Base-by-base conservation (phyloP, 805 yeast genomes). In the Starmera caribaea region DNA sequence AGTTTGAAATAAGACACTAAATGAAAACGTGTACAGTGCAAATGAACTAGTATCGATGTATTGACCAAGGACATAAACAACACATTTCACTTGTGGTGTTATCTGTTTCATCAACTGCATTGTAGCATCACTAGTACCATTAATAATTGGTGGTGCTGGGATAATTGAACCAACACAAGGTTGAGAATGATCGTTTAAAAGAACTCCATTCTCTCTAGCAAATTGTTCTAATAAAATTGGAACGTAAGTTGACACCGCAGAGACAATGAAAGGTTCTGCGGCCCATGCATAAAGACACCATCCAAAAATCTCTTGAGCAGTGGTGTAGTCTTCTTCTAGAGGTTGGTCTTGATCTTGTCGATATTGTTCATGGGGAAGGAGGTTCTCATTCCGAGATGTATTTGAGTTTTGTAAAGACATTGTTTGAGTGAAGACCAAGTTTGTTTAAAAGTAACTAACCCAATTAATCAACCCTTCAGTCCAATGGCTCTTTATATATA, bases 201-300 rank as follows among this genome's bases (percentile, higher is more conserved):
- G 54, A 8, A 84, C 90, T 21, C 87, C 90, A 53, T 79, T 82
- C 34, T 71, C 74, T 16, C 88, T 66, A 0, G 89, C 94, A 43
- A 79, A 69, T 48, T 79, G 81, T 45, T 83, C 88, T 27, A 83
- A 59, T 7, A 83, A 56, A 14, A 84, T 58, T 0, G 92, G 92
- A 6, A 83, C 80, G 54, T 81, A 84, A 0, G 90, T 81, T 0
- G 89, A 81, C 6, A 84, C 81, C 2, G 82, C 88, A 32, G 85
- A 76, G 8, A 83, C 92, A 4, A 81, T 71, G 52, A 82, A 84
- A 0, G 92, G 92, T 55, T 83, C 94, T 16, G 84, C 75, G 1
- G 89, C 88, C 71, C 83, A 79, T 3, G 80, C 66, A 46, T 76
- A 79, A 7, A 79, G 62, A 52, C 77, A 76, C 89, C 89, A 75